Evolutionary conservation across 1,284 basidiomycete genomes (phyloP).

Genomic region (Boletus smithii): DNA sequence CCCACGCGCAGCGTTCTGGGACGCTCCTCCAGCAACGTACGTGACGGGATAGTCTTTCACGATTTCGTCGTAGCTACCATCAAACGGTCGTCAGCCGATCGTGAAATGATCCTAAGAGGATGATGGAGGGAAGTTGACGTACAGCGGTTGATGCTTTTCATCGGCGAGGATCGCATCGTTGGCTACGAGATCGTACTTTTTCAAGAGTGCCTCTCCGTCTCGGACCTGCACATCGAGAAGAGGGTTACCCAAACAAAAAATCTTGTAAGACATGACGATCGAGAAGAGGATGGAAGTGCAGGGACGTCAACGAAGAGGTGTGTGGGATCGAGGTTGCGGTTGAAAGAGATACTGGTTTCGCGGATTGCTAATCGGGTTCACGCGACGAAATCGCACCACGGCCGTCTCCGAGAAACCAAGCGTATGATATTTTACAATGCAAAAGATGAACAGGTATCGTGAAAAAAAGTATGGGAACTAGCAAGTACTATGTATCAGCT

Average conservation of each 20-base stretch:
- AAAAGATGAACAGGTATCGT: background rate
- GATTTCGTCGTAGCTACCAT: conserved; percentile 81
- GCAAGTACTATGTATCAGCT: conserved; percentile 6
- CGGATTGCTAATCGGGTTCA: background rate
- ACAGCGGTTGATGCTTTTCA: conserved; percentile 86
- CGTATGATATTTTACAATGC: background rate
- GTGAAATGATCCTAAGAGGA: background rate
- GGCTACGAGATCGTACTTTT: conserved; percentile 90
- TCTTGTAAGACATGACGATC: conserved; percentile 38
- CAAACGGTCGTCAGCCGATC: background rate
- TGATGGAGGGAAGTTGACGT: conserved; percentile 18
- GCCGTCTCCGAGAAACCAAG: background rate
- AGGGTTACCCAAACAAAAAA: conserved; percentile 88
- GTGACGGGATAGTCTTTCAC: conserved; percentile 75
- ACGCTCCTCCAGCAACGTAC: conserved; percentile 96
- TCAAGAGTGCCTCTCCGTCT: conserved; percentile 79
- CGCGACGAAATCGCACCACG: background rate
- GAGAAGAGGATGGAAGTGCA: conserved; percentile 3
- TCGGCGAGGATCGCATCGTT: conserved; percentile 98
- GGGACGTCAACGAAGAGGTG: conserved; percentile 13
- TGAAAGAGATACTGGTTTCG: conserved; percentile 3
- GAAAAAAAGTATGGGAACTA: background rate
- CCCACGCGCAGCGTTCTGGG: conserved; percentile 94
- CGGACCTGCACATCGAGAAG: conserved; percentile 87
- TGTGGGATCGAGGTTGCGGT: conserved; percentile 3